Base-by-base conservation (phyloP, 306 rosid genomes). In the Delonix regia region DNA sequence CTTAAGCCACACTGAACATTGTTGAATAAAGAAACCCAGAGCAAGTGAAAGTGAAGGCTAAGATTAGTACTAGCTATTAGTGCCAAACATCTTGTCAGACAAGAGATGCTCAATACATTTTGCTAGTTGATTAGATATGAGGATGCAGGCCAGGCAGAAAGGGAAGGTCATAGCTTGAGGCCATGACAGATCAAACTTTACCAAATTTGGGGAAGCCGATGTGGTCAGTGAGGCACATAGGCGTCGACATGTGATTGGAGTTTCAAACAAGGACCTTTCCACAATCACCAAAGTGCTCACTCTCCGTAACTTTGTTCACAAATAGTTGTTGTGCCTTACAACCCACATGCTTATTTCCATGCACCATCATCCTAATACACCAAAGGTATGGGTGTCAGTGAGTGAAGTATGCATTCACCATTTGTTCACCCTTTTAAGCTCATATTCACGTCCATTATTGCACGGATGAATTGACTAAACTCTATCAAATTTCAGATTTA, bases 201-300 rank as follows among this genome's bases (percentile, higher is more conserved):
- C 91, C 82, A 69, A 24, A 85, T 75, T 67, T 84, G 85, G 87
- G 15, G 82, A 88, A 81, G 64, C 84, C 56, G 71, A 73, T 48
- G 30, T 76, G 84, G 69, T 57, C 9, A 67, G 64, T 39, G 73
- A 19, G 45, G 70, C 18, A 62, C 30, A 3, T 34, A 81, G 49
- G 77, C n/a, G 79, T 86, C 87, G 56, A 49, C 22, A 71, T 75
- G 74, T 81, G 57, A 88, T 83, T 85, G 90, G 90, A 7, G 66
- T 7, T n/a, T 55, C 3, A 19, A 49, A 73, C 16, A 19, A 24
- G 38, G 22, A 19, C 27, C 42, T 79, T 73, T 75, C 74, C 83
- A 53, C 62, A 28, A 39, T 51, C 33, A 44, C 25, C 47, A 9
- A 72, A 36, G 68, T 52, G 73, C 72, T 28, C 28, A 15, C 11